phyloP scores from a whole-genome alignment of 2,329 filamentous ascomycete genomes.

The Aspergillus novoparasiticus region DNA sequence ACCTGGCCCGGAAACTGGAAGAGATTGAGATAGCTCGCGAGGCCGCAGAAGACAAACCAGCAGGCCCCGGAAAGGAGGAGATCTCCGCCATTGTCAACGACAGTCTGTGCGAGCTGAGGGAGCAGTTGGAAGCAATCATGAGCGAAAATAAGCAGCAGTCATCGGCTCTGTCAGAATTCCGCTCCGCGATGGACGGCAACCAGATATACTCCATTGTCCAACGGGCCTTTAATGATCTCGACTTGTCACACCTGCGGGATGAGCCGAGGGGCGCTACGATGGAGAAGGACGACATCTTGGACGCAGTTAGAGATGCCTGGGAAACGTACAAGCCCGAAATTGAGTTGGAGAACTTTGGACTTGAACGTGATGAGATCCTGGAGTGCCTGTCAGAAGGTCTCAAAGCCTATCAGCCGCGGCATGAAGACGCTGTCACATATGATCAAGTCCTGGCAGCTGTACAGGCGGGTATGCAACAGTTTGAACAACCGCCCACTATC shows the following conservation, averaged over 20 bases:
- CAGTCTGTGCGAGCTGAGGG: conserved; percentile 77
- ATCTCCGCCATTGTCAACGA: conserved; percentile 77
- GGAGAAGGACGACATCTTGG: conserved; percentile 79
- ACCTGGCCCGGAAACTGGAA: conserved; percentile 77
- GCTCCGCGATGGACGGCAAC: conserved; percentile 71
- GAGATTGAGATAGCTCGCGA: conserved; percentile 59
- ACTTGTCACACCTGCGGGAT: conserved; percentile 62
- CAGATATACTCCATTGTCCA: conserved; percentile 86
- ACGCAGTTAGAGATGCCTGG: conserved; percentile 86
- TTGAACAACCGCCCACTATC: conserved; percentile 69
- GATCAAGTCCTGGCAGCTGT: conserved; percentile 86
- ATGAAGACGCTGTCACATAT: conserved; percentile 66
- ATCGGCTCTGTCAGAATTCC: conserved; percentile 63
- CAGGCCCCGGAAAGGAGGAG: conserved; percentile 63
- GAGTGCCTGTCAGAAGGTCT: conserved; percentile 85
- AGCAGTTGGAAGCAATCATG: conserved; percentile 79
- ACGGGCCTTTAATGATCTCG: conserved; percentile 64
- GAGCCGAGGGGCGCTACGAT: conserved; percentile 55
- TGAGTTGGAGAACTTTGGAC: conserved; percentile 82
- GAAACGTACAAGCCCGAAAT: conserved; percentile 94
- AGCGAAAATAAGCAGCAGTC: conserved; percentile 73
- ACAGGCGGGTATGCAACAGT: conserved; percentile 81
- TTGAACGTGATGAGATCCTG: conserved; percentile 88
- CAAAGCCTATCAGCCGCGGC: conserved; percentile 65
- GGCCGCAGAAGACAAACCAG: conserved; percentile 47